These are phyloP conservation scores for Ambrosia artemisiifolia DNA, from an alignment of 129 eudicot species.

Conservation along the genomic window DNA sequence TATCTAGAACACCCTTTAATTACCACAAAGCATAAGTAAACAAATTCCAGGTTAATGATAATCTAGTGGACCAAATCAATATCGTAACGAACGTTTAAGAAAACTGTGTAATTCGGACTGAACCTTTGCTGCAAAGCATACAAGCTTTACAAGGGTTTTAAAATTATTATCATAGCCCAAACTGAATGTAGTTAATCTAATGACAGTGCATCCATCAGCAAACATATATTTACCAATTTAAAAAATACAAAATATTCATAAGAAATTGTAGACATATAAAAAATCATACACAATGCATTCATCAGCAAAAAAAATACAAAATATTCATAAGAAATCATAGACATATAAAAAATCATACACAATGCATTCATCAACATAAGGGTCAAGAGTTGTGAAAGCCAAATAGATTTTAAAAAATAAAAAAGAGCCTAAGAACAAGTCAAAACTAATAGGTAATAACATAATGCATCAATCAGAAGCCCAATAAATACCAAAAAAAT, in stretches of 20 bases:
- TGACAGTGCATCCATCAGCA: conserved; percentile 32
- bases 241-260: conserved; percentile 7
- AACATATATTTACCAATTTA: conserved; percentile 6
- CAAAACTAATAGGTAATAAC: conserved; percentile 21
- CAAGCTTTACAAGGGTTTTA: not conserved
- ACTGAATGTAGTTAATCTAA: conserved; percentile 13
- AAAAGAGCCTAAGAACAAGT: conserved; percentile 16
- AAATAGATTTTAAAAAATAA: conserved; percentile 15
- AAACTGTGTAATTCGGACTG: not conserved
- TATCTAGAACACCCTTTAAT: not conserved
- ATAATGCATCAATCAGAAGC: conserved; percentile 21
- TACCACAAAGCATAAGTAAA: not conserved
- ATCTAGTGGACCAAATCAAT: conserved; percentile 15
- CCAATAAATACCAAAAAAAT: conserved; percentile 13
- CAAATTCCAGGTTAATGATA: not conserved
- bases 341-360: not conserved
- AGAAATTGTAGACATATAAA: too few relatives aligned
- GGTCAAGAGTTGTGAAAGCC: conserved; percentile 28
- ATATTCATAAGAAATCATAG: not conserved
- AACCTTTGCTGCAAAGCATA: not conserved
- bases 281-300: not conserved
- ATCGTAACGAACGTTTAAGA: not conserved
- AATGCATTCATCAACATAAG: not conserved
- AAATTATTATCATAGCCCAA: not conserved
- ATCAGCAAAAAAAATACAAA: not conserved